Evolutionary conservation across 352 stramenopile genomes (phyloP), one percentile per base, ranked within the genome.

Genomic region (Detonula confervacea): DNA sequence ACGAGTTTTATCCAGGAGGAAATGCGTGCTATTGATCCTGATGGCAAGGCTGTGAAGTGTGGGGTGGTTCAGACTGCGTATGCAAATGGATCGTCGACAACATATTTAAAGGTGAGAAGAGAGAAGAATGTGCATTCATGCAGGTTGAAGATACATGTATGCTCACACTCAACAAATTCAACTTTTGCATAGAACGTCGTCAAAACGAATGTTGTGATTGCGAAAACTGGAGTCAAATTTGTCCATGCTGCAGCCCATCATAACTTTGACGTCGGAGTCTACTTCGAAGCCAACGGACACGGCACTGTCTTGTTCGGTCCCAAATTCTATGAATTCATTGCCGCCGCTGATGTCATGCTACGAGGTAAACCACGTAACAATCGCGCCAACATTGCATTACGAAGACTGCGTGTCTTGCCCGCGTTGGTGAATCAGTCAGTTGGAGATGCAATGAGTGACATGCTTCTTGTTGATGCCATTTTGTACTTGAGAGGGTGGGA

Each of bases 251-350:
- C 97, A 60, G 96, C 97, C 72, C 95, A 97, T 18, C 86, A 93
- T 42, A 83, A 98, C 65, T 99, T 97, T 82, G 98, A 99, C 87
- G 94, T 99, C 68, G 97, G 97, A 33, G 94, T 99, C 44, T 99
- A 99, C 92, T 99, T 99, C 87, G 98, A 99, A 88, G 84, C 97
- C 30, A 99, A 99, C 89, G 97, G 97, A 54, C 97, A 99, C 88
- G 97, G 97, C 39, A 99, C 97, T 1, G 96, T 99, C 25, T 85
- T 99, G 22, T 97, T 99, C 83, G 96, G 95, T 57, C 91, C 96
- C 39, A 81, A 90, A 49, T 90, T 97, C 27, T 91, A 95, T 44
- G 91, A 95, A 25, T 93, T 94, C 54, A 87, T 98, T 12, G 81
- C 51, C 35, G 11, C 61, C 14, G 77, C 81, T 0, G 70, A 84